A percentile compares a stretch with the other conserved stretches of the same genome.
Evolutionary conservation across 1,139 yeast genomes (phyloP).

Genomic region (Saccharomycopsis crataegensis): DNA sequence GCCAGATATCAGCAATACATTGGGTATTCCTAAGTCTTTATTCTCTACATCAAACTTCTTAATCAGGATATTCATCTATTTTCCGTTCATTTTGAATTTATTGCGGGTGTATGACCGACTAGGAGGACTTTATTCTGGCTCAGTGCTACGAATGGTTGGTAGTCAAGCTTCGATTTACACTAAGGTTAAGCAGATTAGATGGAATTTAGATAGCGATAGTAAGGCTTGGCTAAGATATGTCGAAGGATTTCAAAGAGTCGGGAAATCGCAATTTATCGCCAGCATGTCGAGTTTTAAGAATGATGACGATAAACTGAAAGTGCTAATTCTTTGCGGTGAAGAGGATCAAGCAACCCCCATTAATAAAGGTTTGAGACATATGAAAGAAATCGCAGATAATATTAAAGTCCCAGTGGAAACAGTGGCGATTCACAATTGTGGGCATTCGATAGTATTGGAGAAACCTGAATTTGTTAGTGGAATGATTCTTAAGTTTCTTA

Average conservation of each 20-base stretch:
- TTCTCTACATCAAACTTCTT: background rate
- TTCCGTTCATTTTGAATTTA: conserved; percentile 48
- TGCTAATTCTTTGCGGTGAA: conserved; percentile 51
- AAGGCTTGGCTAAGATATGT: conserved; percentile 46
- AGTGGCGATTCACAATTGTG: conserved; percentile 42
- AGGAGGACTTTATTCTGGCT: conserved; percentile 53
- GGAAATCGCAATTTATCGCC: conserved; percentile 4
- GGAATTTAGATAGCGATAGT: conserved; percentile 64
- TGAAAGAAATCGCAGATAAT: conserved; percentile 18
- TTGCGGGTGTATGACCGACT: conserved; percentile 54
- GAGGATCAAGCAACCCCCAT: conserved; percentile 52
- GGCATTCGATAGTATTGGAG: conserved; percentile 59
- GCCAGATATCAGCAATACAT: conserved; percentile 29
- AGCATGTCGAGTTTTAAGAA: background rate
- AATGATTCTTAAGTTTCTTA: conserved; percentile 50
- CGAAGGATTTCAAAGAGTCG: conserved; percentile 34
- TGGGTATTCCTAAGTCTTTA: background rate
- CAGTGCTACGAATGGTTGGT: conserved; percentile 49
- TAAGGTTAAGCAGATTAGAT: conserved; percentile 53
- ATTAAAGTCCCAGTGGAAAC: conserved; percentile 22
- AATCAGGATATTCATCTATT: conserved; percentile 24
- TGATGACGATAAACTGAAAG: conserved; percentile 33
- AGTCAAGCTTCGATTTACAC: conserved; percentile 33
- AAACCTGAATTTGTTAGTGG: conserved; percentile 65
- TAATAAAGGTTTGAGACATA: conserved; percentile 24